phyloP scores from a whole-genome alignment of 305 asterid species.

The Fraxinus paxiana region DNA sequence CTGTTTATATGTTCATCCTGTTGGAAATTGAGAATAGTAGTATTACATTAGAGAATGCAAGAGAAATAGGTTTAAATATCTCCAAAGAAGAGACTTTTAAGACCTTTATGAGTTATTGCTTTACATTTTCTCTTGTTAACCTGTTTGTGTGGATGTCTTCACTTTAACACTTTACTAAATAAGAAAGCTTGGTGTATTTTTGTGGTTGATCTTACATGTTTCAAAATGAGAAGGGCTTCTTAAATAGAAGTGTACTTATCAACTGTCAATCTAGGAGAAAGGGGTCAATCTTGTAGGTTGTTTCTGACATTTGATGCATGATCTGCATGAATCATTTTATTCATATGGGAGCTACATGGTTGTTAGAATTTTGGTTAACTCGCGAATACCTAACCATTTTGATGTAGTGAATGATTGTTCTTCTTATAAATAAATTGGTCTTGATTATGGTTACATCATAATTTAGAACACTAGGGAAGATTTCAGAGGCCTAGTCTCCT shows the following conservation, averaged over 20 bases:
- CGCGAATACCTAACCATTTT: not conserved
- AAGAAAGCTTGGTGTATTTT: not conserved
- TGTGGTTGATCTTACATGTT: not conserved
- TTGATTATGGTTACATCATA: not conserved
- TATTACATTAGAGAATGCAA: not conserved
- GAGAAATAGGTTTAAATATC: not conserved
- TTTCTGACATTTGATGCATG: constrained; percentile 4
- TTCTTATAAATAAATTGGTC: not conserved
- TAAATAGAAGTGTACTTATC: not conserved
- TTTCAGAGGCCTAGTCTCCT: not conserved
- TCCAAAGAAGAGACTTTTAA: not conserved
- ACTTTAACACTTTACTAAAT: not conserved
- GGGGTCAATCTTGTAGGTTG: not conserved
- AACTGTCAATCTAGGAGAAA: not conserved
- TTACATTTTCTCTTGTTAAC: not conserved
- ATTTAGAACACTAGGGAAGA: not conserved
- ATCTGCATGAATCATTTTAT: not conserved
- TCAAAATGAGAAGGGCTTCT: not conserved
- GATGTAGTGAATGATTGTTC: not conserved
- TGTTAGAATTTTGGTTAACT: not conserved
- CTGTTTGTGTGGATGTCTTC: not conserved
- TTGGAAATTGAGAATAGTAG: not conserved
- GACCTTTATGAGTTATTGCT: not conserved
- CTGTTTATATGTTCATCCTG: not conserved
- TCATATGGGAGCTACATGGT: not conserved